Evolutionary conservation across 768 basidiomycete species (phyloP), one percentile per base, ranked within the genome.

Genomic region (Russula griseocarnosa): DNA sequence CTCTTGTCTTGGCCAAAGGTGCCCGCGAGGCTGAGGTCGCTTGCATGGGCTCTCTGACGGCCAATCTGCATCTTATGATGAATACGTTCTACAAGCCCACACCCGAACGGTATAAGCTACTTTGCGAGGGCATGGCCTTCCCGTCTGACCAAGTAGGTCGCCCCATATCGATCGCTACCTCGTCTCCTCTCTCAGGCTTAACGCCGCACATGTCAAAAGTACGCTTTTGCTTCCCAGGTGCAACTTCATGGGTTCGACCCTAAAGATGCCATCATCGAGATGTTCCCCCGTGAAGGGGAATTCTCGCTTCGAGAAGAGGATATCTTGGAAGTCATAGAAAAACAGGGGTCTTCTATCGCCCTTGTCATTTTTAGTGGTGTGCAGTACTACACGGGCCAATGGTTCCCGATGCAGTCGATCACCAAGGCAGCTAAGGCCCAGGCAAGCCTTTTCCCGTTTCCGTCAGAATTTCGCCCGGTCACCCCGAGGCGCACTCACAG

Each of bases 361-460:
- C 81, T 99, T 46, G 93, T 98, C 63, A 82, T 98, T 64, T 90
- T 99, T 72, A 87, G 90, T 60, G 93, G 96, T 3, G 86, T 98
- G 38, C 96, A 98, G 75, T 99, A 94, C 78, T 99, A 98, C 77
- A 96, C 94, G 26, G 97, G 95, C 16, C 95, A 99, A 74, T 86
- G 80, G 76, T 98, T 99, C 77, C 88, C 93, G 58, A 93, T 98
- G 78, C 71, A 88, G 71, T 76, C 78, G 28, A 88, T 99, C 72
- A 94, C 96, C 18, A 81, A 79, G 64, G 92, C 90, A 61, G 90
- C 92, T 34, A 87, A 94, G 72, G 86, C 83, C 66, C 84, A 92
- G 81, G 94, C 92, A 73, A 36, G 74, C 13, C 24, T 56, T 36
- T 54, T 49, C 49, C 51, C 42, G 16, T 53, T 51, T 50, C 30